Percentiles rank a stretch among this genome's conserved stretches.
Evolutionary conservation across 352 stramenopile species (phyloP).

Genomic region (Phytophthora rubi): DNA sequence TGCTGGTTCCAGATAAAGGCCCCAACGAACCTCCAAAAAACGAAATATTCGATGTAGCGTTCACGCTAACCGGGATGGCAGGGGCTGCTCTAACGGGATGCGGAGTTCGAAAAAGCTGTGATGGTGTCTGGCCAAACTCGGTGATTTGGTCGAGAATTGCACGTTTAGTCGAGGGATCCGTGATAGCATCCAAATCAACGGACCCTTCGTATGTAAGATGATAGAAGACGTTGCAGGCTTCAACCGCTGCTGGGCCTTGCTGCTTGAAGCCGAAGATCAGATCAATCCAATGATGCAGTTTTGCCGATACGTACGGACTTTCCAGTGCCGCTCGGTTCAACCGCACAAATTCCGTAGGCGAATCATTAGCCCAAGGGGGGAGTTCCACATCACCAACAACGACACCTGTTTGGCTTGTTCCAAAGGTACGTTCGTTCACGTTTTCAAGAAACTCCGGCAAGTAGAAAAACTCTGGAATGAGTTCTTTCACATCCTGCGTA

Average conservation of each 20-base stretch:
- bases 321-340: slow-evolving; percentile 96
- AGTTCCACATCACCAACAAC: slow-evolving; percentile 92
- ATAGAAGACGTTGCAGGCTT: slow-evolving; percentile 98
- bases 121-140: slow-evolving; percentile 98
- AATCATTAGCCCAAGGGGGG: slow-evolving; percentile 94
- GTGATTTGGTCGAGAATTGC: slow-evolving; percentile 97
- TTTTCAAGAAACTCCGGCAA: slow-evolving; percentile 97
- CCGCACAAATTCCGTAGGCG: slow-evolving; percentile 94
- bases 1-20: slow-evolving; percentile 10
- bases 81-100: slow-evolving; percentile 58
- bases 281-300: slow-evolving; percentile 98
- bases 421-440: slow-evolving; percentile 95
- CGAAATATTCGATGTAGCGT: slow-evolving; percentile 17
- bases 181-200: slow-evolving; percentile 94
- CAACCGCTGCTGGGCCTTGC: slow-evolving; percentile 92
- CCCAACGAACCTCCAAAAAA: slow-evolving; percentile 26
- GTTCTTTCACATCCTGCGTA: slow-evolving; percentile 98
- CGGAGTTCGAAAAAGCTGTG: slow-evolving; percentile 91
- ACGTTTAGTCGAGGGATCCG: slow-evolving; percentile 60
- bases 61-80: not conserved
- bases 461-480: slow-evolving; percentile 99
- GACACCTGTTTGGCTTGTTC: slow-evolving; percentile 85
- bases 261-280: slow-evolving; percentile 98
- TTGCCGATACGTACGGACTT: slow-evolving; percentile 94
- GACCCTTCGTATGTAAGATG: slow-evolving; percentile 98